Evolutionary conservation across 306 rosid genomes (phyloP), one percentile per base, ranked within the genome.

Genomic region (Rosa lucieae): DNA sequence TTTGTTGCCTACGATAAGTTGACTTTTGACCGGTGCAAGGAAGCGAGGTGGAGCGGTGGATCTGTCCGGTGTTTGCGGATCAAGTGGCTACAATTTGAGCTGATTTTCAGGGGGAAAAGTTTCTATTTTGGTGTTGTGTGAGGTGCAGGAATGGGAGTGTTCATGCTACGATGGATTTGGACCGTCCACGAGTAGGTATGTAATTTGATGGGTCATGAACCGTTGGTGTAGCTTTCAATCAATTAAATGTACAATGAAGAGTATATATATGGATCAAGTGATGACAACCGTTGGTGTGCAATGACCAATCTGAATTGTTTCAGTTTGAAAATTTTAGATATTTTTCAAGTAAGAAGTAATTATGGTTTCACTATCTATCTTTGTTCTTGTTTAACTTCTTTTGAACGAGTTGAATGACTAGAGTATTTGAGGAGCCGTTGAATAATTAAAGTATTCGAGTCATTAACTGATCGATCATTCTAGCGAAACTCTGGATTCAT

Each of bases 121-220:
- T 56, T 56, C 10, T 51, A 13, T 51, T 51, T 51, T 15, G 59
- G 61, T 32, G 37, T 32, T 32, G 37, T 32, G 37, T 32, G 3
- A 32, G 3, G 37, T 32, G 37, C 37, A 32, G 37, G 37, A 32
- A 32, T 32, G 37, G 37, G 37, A 32, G 37, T 11, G 51, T 47
- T 47, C 1, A 51, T 48, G 53, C 5, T 12, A 12, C 20, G 44
- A 32, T 74, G 2, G 2, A 47, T 42, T 62, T 40, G 56, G 29
- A 74, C 72, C 80, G 82, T 68, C 46, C 1, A 56, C 65, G 56
- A 66, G 72, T 13, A 49, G 1, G 17, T 15, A 14, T 43, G 9
- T 21, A 17, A 66, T 44, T 73, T 9, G 78, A 74, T 21, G 66
- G 37, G n/a, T 20, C 58, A 44, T 26, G 12, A 23, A 14, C 37